phyloP scores from a whole-genome alignment of 83 land plant genomes.

The Larix sibirica region DNA sequence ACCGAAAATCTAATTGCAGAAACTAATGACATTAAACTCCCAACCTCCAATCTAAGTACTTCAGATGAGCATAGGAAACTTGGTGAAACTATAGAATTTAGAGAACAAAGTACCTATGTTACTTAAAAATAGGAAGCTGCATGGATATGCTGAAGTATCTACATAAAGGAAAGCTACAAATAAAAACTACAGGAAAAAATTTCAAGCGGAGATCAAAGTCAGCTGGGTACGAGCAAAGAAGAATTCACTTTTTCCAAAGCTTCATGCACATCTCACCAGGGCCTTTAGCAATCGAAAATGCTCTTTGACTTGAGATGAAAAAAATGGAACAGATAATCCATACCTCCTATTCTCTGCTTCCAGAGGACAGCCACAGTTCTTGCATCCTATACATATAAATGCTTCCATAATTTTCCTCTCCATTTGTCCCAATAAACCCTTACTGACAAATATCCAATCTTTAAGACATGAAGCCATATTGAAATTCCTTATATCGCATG shows the following conservation, averaged over 20 bases:
- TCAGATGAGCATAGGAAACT: background rate
- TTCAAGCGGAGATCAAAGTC: background rate
- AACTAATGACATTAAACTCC: background rate
- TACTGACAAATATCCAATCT: slow-evolving; percentile 17
- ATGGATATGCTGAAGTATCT: background rate
- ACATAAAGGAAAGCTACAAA: background rate
- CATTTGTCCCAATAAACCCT: background rate
- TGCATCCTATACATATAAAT: slow-evolving; percentile 16
- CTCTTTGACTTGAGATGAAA: background rate
- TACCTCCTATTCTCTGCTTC: slow-evolving; percentile 7
- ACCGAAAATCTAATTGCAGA: background rate
- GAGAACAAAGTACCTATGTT: background rate
- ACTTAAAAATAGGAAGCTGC: background rate
- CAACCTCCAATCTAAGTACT: background rate
- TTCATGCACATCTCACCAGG: background rate
- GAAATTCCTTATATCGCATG: background rate
- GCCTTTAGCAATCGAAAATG: background rate
- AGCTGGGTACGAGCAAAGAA: too few species aligned
- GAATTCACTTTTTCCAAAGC: background rate
- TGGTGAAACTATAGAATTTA: background rate
- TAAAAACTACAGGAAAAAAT: background rate
- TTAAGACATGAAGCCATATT: background rate
- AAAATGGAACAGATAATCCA: background rate
- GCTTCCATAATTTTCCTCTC: background rate
- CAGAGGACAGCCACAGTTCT: slow-evolving; percentile 16